Evolutionary conservation across 495 filamentous ascomycete species (phyloP), one percentile per base, ranked within the genome.

Genomic region (Aspergillus haitiensis): DNA sequence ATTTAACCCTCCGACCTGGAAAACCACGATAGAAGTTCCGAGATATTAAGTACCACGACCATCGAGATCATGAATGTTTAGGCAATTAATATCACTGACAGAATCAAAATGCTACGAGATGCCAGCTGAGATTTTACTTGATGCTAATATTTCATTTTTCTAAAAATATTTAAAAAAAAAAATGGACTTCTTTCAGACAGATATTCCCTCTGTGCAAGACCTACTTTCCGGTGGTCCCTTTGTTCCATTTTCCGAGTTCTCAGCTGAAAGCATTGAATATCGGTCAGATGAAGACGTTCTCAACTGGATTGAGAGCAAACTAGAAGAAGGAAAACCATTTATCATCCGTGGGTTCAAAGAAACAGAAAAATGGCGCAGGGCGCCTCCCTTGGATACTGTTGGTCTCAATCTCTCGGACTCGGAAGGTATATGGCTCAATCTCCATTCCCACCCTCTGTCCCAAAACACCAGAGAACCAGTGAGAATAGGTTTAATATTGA

Each of bases 171-270:
- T 16, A 32, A 47, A 6, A 32, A 66, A 21, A 32, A 47, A 6
- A 32, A 66, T 66, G 64, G 57, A 66, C 3, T 48, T 47, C n/a
- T 37, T 48, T 12, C 49, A 48, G 6, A 9, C 40, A 27, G 56
- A 60, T 5, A 21, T 48, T 9, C 45, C 56, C 7, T 60, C 56
- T 15, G 52, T 51, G n/a, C 52, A 60, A 35, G 52, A 55, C 34
- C 48, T 64, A 21, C 42, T 49, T 6, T 54, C 39, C 42, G 65
- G 59, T 15, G 32, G 40, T 2, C 62, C 62, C 15, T 67, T 67
- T 60, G 52, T 62, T 34, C 53, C 59, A 15, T 64, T 67, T 64
- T 64, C 65, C 62, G 65, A 67, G 65, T 62, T 64, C 49, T 59
- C 59, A 44, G 51, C 58, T n/a, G 55, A 57, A 42, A 37, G 46